These are phyloP conservation scores for Onygenales sp. DNA, from an alignment of 2,329 filamentous ascomycete genomes.

Conservation along the genomic window DNA sequence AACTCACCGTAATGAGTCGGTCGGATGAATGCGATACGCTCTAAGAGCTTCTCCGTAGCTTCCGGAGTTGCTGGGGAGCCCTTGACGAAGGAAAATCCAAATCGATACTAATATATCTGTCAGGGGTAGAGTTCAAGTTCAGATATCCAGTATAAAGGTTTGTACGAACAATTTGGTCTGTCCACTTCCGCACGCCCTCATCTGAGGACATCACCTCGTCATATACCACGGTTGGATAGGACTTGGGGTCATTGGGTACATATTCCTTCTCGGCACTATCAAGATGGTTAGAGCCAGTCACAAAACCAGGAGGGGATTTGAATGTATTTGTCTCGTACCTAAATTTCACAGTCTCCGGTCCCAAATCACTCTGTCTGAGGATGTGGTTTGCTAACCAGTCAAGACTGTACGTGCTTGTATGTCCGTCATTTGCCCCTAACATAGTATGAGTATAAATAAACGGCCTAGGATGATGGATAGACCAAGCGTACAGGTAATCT, in stretches of 20 bases:
- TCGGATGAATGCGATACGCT: constrained; percentile 77
- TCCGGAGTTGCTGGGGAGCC: constrained; percentile 59
- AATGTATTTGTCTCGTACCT: not conserved
- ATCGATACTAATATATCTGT: constrained; percentile 42
- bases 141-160: not conserved
- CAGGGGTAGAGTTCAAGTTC: constrained; percentile 6
- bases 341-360: not conserved
- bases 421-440: constrained; percentile 57
- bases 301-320: not conserved
- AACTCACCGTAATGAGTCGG: constrained; percentile 79
- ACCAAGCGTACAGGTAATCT: constrained; percentile 41
- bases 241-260: constrained; percentile 21
- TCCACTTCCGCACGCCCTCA: constrained; percentile 50
- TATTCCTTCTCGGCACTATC: constrained; percentile 7
- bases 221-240: constrained; percentile 52
- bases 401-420: constrained; percentile 59
- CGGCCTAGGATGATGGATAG: constrained; percentile 2
- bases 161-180: constrained; percentile 46
- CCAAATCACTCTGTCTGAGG: not conserved
- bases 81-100: constrained; percentile 71
- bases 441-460: constrained; percentile 9
- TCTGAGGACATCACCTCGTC: constrained; percentile 51
- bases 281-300: not conserved
- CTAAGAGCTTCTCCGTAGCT: constrained; percentile 63
- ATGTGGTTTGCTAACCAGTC: constrained; percentile 47